Evolutionary conservation across 2,329 filamentous ascomycete genomes (phyloP), one percentile per base, ranked within the genome.

Genomic region (Talaromyces marneffei): DNA sequence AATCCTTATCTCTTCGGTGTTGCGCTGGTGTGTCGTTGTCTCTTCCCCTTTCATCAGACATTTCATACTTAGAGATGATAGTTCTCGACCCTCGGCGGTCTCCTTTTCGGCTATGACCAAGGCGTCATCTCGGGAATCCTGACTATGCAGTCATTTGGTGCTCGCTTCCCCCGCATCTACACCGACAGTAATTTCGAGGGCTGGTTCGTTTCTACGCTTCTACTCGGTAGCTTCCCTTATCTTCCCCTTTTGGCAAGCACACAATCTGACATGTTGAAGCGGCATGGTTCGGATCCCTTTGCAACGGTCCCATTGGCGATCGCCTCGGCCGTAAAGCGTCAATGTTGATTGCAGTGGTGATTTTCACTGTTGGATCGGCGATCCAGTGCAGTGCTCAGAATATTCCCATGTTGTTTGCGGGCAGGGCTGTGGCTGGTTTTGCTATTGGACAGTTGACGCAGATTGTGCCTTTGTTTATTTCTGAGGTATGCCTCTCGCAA

Each of bases 401-500:
- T 16, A 67, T 77, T 6, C 69, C 74, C 0, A 78, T 78, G 69
- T 65, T 80, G 0, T 78, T 79, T 61, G 70, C 65, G 25, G 76
- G 77, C 5, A 73, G 79, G 29, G 77, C 76, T 4, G 68, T 81
- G 59, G 78, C 78, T 16, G 80, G 80, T 0, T 62, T 81, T 9
- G 73, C 77, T 2, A 70, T 82, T 9, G 80, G 72, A 3, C 69
- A 71, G 64, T 65, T 80, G 54, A 76, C 74, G 4, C 78, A 78
- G 72, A 79, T 82, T 5, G 78, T 80, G 1, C 82, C 82, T 0
- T 68, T 84, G 25, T 84, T 84, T 66, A 83, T 83, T 48, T 81
- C 79, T 3, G 82, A 83, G 65, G 78, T 64, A 74, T 70, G 71
- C 64, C 72, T 7, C 4, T 10, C 23, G 7, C 20, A 2, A 23